phyloP scores from a whole-genome alignment of 441 rosid genomes.

The Gossypium trilobum region DNA sequence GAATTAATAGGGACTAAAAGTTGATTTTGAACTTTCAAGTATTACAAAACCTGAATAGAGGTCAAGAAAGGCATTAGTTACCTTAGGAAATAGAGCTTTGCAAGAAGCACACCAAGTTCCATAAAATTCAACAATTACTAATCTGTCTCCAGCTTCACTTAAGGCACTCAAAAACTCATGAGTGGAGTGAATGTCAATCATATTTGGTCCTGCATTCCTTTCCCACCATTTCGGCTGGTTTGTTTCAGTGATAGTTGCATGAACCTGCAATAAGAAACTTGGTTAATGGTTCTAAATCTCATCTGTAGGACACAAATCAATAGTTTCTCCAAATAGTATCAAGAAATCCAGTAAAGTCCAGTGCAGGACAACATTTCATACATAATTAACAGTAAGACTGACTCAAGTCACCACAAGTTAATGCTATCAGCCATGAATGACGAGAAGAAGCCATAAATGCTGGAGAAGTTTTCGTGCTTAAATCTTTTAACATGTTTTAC shows the following conservation, averaged over 20 bases:
- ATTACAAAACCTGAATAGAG: not conserved
- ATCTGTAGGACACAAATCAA: not conserved
- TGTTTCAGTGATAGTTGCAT: conserved; percentile 59
- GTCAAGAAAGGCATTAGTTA: conserved; percentile 13
- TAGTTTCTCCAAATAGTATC: not conserved
- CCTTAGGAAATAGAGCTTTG: conserved; percentile 86
- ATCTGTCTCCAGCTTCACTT: conserved; percentile 73
- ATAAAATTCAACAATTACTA: conserved; percentile 92
- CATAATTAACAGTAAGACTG: not conserved
- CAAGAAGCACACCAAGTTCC: conserved; percentile 99
- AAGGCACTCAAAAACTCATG: conserved; percentile 73
- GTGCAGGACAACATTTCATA: not conserved
- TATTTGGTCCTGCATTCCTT: conserved; percentile 72
- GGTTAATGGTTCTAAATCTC: conserved; percentile 3
- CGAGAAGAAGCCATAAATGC: not conserved
- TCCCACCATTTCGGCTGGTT: conserved; percentile 98
- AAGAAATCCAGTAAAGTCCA: not conserved
- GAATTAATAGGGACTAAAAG: not conserved
- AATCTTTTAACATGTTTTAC: not conserved
- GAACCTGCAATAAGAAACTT: conserved; percentile 35
- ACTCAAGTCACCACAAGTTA: not conserved
- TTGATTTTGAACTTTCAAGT: not conserved
- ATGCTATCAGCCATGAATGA: not conserved
- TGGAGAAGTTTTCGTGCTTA: not conserved
- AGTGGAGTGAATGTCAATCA: conserved; percentile 86